Evolutionary conservation across 2,329 filamentous ascomycete genomes (phyloP).

Genomic region (Sclerotinia nivalis): DNA sequence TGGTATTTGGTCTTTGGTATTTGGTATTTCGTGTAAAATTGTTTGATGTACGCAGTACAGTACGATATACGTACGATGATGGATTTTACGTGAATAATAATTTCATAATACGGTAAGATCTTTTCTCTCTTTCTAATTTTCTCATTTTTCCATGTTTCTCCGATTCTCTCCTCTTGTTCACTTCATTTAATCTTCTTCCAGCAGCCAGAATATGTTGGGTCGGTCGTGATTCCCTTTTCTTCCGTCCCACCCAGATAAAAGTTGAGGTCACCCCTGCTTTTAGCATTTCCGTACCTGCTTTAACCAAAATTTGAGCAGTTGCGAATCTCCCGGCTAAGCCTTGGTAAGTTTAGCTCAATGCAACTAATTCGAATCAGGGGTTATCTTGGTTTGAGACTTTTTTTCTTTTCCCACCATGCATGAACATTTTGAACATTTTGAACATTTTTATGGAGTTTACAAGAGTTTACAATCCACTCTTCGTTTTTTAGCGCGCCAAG

Average conservation of each 20-base stretch:
- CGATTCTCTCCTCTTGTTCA: not conserved
- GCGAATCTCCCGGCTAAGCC: not conserved
- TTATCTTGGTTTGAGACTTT: conserved; percentile 13
- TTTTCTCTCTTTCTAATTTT: not conserved
- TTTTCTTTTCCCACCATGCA: not conserved
- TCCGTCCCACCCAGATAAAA: not conserved
- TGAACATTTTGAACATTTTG: not conserved
- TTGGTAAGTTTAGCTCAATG: not conserved
- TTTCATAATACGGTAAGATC: not conserved
- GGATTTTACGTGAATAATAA: not conserved
- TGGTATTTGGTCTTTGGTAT: no score
- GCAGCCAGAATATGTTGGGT: not conserved
- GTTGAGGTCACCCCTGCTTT: not conserved
- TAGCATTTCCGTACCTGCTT: conserved; percentile 12
- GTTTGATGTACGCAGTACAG: no score
- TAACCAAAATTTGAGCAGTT: conserved; percentile 9
- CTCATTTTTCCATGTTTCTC: not conserved
- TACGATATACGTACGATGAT: not conserved
- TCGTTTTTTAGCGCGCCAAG: not conserved
- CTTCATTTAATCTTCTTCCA: not conserved
- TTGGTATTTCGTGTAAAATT: no score
- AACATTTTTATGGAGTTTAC: not conserved
- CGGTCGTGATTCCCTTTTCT: not conserved
- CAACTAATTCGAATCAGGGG: conserved; percentile 5
- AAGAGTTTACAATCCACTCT: not conserved